Conservation (phyloP, 148 eudicot genomes). For the Amaranthus palmeri region DNA sequence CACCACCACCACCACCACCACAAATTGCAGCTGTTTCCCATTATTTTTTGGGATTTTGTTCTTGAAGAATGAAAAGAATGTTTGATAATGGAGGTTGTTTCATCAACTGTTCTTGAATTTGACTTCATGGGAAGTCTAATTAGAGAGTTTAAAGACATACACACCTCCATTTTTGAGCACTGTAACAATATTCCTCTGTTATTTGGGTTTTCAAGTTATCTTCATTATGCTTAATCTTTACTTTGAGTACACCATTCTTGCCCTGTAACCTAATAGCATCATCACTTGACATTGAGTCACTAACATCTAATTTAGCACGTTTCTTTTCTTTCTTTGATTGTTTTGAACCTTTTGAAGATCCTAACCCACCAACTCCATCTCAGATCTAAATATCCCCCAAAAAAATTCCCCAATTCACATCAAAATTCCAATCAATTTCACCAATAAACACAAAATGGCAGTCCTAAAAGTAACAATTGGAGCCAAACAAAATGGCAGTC, state of each 20-base stretch:
- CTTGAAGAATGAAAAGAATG: not conserved
- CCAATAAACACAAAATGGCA: no score
- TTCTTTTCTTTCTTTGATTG: constrained; percentile 51
- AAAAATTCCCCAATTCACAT: constrained; percentile 7
- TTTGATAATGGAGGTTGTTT: no score
- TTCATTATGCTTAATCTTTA: constrained; percentile 70
- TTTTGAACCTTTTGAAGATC: constrained; percentile 32
- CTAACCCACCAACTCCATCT: constrained; percentile 38
- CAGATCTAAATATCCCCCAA: constrained; percentile 15
- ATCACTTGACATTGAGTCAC: constrained; percentile 63
- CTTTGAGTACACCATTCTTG: constrained; percentile 86
- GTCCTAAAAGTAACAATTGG: no score
- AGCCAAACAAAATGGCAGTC: no score
- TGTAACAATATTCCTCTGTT: not conserved
- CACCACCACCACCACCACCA: no score
- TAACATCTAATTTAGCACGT: constrained; percentile 42
- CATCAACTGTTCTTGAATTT: not conserved
- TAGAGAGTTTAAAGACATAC: constrained; percentile 62
- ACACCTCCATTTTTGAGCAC: constrained; percentile 48
- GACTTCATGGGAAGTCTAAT: constrained; percentile 46
- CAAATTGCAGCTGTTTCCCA: constrained; percentile 26
- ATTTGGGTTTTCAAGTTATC: constrained; percentile 13
- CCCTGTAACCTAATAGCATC: constrained; percentile 89
- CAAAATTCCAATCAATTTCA: no score
- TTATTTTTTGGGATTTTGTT: constrained; percentile 15